These are phyloP conservation scores for Camellia lanceoleosa DNA, from an alignment of 148 eudicot species.

Conservation along the genomic window DNA sequence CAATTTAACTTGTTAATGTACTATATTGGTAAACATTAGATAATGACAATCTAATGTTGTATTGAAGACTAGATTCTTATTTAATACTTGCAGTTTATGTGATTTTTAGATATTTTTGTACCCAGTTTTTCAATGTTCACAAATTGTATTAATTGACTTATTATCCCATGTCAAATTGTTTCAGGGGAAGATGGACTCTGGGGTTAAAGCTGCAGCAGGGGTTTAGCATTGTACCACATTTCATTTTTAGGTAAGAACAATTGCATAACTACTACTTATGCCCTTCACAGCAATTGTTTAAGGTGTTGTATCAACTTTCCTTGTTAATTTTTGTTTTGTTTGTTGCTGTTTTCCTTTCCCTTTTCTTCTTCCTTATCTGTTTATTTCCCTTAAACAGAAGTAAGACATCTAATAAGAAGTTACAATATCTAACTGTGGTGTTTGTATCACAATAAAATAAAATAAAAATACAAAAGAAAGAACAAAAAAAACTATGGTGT, in stretches of 20 bases:
- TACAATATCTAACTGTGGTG: no score
- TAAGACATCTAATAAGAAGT: no score
- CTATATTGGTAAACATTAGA: no score
- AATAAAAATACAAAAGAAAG: no score
- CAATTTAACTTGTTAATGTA: no score
- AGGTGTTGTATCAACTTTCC: background rate
- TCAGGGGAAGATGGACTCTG: constrained; percentile 54
- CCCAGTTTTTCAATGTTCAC: background rate
- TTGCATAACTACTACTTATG: background rate
- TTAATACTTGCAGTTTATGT: no score
- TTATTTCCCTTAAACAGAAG: no score
- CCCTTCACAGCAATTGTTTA: background rate
- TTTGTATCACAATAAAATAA: no score
- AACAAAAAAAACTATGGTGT: no score
- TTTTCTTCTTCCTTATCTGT: background rate
- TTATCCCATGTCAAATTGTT: background rate
- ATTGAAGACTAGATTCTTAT: no score
- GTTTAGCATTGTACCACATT: constrained; percentile 27
- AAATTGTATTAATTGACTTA: background rate
- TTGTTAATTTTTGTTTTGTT: background rate
- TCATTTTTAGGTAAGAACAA: constrained; percentile 17
- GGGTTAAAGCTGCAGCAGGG: constrained; percentile 59
- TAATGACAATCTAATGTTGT: no score
- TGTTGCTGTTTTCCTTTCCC: background rate
- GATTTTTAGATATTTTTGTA: no score